Percentiles rank a stretch among this genome's conserved stretches.
Evolutionary conservation across 2,329 filamentous ascomycete genomes (phyloP).

Genomic region (Beauveria sp.): DNA sequence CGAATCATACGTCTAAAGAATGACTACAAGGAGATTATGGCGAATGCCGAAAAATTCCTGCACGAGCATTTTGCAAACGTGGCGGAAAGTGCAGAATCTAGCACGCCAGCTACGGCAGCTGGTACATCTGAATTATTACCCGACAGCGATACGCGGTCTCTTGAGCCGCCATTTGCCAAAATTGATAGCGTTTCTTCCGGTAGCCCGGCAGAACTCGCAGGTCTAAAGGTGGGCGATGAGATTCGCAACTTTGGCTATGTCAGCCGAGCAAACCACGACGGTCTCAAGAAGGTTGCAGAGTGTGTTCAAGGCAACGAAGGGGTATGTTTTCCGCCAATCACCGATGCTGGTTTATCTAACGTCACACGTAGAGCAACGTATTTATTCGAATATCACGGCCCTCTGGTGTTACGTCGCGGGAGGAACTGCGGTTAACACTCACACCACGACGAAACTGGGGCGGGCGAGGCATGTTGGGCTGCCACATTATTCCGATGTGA

Average conservation of each 20-base stretch:
- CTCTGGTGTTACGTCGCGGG: constrained; percentile 31
- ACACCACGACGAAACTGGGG: constrained; percentile 80
- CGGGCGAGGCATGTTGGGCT: constrained; percentile 80
- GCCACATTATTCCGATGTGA: constrained; percentile 77
- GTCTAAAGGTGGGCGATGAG: constrained; percentile 70
- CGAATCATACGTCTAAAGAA: constrained; percentile 85
- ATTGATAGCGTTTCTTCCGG: constrained; percentile 73
- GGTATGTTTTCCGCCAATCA: constrained; percentile 45
- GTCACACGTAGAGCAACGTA: constrained; percentile 52
- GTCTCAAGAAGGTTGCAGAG: constrained; percentile 77
- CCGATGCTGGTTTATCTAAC: not conserved
- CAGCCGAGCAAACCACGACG: constrained; percentile 78
- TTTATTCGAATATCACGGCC: constrained; percentile 58
- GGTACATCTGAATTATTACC: constrained; percentile 20
- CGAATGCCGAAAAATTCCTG: constrained; percentile 72
- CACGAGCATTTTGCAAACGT: constrained; percentile 81
- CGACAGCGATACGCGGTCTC: constrained; percentile 20
- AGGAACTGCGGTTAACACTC: constrained; percentile 62
- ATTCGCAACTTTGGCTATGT: constrained; percentile 81
- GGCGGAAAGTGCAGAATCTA: constrained; percentile 39
- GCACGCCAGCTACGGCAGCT: constrained; percentile 14
- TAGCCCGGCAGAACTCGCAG: constrained; percentile 78
- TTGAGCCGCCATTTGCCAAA: constrained; percentile 61
- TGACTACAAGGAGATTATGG: constrained; percentile 88
- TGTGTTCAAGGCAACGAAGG: constrained; percentile 84